Base-by-base conservation (phyloP, 331 rosid species). In the Quercus tomentella region DNA sequence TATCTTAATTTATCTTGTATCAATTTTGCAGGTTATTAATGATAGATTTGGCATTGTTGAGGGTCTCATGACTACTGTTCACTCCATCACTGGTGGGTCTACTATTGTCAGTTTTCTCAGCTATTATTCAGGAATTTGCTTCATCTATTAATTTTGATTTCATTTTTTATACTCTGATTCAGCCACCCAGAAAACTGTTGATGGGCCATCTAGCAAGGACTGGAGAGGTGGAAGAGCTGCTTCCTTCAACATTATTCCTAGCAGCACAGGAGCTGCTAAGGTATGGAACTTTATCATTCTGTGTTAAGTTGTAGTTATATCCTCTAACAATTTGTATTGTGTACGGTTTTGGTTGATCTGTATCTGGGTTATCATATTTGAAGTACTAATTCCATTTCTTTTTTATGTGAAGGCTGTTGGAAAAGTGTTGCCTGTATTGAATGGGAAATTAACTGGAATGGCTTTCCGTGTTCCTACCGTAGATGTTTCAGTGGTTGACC, bases 371-470 rank as follows among this genome's bases (percentile, higher is more conserved):
- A 4, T 37, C 7, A 41, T 25, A 74, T 37, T 5, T 23, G 20
- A 3, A 20, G 15, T 76, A 20, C 17, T 2, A 55, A 33, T 6
- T 4, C 20, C n/a, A 22, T 16, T 6, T 41, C 45, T 61, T 37
- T 17, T 15, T 30, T 18, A 45, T 52, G 26, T 74, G 81, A 51
- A 92, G 97, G 91, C 92, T 82, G 90, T 89, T 4, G 96, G 94
- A 20, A 92, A 91, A 80, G 94, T 91, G 23, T 90, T 92, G 45
- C 96, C 97, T 1, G 79, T 86, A 2, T 77, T 92, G 85, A 87
- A 89, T 17, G 97, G 96, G 14, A 92, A 91, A 70, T 82, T 92
- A 84, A 92, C 97, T 1, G 96, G 97, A 79, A 91, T 92, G 97
- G 72, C 96, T 35, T 91, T 92, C 90, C 96, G 92, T 71, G 94